phyloP scores from a whole-genome alignment of 768 basidiomycete species.

The Panaeolus cyanescens region DNA sequence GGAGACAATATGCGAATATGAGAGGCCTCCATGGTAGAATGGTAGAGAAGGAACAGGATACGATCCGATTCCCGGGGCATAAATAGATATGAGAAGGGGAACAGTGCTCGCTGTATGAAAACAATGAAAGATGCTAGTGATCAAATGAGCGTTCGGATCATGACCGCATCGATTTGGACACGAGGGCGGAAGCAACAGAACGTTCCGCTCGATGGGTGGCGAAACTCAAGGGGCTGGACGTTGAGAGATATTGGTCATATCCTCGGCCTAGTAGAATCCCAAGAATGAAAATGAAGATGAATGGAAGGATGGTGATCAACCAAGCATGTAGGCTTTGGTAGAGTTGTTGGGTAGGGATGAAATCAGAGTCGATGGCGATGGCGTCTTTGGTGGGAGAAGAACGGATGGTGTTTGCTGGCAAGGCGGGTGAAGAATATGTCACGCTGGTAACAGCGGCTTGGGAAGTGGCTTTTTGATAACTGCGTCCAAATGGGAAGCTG shows the following conservation, averaged over 20 bases:
- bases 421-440: slow-evolving; percentile 1
- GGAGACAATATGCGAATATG: background rate
- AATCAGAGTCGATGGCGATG: slow-evolving; percentile 1
- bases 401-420: background rate
- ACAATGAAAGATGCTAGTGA: background rate
- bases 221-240: background rate
- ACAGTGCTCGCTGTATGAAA: background rate
- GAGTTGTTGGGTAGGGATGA: background rate
- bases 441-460: background rate
- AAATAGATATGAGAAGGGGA: background rate
- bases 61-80: background rate
- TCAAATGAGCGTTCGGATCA: background rate
- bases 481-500: slow-evolving; percentile 1
- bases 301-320: slow-evolving; percentile 3
- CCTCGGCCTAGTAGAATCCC: slow-evolving; percentile 2
- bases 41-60: background rate
- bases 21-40: background rate
- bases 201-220: background rate
- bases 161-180: background rate
- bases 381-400: background rate
- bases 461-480: background rate
- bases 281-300: background rate
- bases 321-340: background rate
- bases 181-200: background rate
- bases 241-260: slow-evolving; percentile 3